phyloP scores from a whole-genome alignment of 2,329 filamentous ascomycete genomes.

The Cladophialophora chaetospira region DNA sequence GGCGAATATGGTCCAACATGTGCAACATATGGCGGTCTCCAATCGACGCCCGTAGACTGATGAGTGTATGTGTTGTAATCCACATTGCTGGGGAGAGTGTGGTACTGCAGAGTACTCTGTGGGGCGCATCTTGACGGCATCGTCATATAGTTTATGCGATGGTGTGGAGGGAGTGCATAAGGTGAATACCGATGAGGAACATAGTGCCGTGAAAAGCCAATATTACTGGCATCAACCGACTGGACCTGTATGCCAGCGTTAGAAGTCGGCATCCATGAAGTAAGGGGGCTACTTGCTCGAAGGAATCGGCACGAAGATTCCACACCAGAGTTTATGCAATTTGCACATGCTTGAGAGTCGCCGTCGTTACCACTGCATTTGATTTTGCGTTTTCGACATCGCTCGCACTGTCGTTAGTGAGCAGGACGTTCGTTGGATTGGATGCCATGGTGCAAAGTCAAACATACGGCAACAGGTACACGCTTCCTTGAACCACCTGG shows the following conservation, averaged over 20 bases:
- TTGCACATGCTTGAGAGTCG: conserved; percentile 74
- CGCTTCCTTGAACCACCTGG: conserved; percentile 33
- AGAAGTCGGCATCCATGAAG: conserved; percentile 3
- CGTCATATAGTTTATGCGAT: conserved; percentile 22
- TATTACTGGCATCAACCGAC: conserved; percentile 17
- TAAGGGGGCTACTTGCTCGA: conserved; percentile 57
- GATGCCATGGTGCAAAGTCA: background rate
- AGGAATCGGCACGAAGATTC: conserved; percentile 70
- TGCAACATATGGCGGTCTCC: conserved; percentile 24
- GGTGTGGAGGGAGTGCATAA: conserved; percentile 20
- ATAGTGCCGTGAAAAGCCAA: conserved; percentile 13
- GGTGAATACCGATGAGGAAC: conserved; percentile 26
- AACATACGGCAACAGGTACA: conserved; percentile 38
- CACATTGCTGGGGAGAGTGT: conserved; percentile 10
- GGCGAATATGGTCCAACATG: conserved; percentile 25
- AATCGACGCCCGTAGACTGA: conserved; percentile 20
- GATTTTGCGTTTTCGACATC: conserved; percentile 92
- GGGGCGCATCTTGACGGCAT: conserved; percentile 22
- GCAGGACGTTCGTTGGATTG: background rate
- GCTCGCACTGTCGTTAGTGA: conserved; percentile 65
- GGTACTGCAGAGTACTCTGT: conserved; percentile 16
- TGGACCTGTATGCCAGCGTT: conserved; percentile 16
- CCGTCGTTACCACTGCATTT: conserved; percentile 85
- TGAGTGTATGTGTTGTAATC: conserved; percentile 22
- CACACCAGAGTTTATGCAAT: conserved; percentile 74